Evolutionary conservation across 2,329 filamentous ascomycete genomes (phyloP).

Genomic region (Phialophora verrucosa): DNA sequence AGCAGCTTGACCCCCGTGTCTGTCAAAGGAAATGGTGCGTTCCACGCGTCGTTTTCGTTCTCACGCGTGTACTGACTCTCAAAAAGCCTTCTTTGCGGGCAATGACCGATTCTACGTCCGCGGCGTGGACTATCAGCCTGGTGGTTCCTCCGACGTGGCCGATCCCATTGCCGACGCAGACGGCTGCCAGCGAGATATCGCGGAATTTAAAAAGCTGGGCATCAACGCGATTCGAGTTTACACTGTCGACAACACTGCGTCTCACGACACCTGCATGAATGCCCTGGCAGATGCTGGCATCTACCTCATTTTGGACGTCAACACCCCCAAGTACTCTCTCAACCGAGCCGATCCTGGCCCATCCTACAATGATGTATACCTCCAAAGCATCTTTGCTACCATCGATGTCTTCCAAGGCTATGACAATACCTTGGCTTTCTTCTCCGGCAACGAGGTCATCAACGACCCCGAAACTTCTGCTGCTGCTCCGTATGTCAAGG

Average conservation of each 20-base stretch:
- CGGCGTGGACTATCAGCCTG: constrained; percentile 68
- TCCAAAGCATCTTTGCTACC: constrained; percentile 85
- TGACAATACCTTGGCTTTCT: constrained; percentile 84
- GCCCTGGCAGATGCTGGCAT: constrained; percentile 81
- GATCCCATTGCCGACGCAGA: constrained; percentile 77
- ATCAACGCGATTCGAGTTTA: constrained; percentile 93
- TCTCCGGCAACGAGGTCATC: constrained; percentile 81
- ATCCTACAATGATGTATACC: constrained; percentile 87
- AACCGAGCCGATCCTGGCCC: constrained; percentile 73
- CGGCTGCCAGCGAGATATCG: constrained; percentile 78
- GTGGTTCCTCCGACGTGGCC: constrained; percentile 64
- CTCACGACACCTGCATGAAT: constrained; percentile 86
- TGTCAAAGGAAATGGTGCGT: constrained; percentile 66
- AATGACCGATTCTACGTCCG: constrained; percentile 61
- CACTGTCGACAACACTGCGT: constrained; percentile 81
- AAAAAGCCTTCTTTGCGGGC: constrained; percentile 66
- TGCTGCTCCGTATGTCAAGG: constrained; percentile 76
- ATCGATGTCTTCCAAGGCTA: constrained; percentile 84
- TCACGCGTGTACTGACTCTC: constrained; percentile 35
- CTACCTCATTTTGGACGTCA: constrained; percentile 90
- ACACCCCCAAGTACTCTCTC: constrained; percentile 87
- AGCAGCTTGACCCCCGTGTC: constrained; percentile 60
- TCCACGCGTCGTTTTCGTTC: neutral
- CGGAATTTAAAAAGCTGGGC: constrained; percentile 80
- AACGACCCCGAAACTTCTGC: constrained; percentile 70